phyloP scores from a whole-genome alignment of 805 yeast genomes.

The Starmerella kuoi region DNA sequence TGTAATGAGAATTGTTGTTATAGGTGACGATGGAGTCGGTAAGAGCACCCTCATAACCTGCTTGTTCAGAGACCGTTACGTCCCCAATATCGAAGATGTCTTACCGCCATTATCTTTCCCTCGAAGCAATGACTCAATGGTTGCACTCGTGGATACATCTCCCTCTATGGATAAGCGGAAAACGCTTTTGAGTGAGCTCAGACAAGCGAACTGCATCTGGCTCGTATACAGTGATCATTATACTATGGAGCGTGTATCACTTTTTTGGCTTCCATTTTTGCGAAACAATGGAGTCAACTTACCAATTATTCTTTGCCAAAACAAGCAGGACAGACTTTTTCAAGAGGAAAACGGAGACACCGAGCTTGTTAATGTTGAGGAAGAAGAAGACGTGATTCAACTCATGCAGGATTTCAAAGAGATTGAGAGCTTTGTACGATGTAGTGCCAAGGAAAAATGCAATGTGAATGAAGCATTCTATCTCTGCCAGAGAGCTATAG shows the following conservation, averaged over 20 bases:
- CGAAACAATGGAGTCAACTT: slow-evolving; percentile 86
- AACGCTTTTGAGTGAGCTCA: slow-evolving; percentile 54
- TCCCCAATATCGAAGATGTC: slow-evolving; percentile 62
- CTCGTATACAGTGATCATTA: slow-evolving; percentile 89
- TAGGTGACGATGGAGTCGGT: slow-evolving; percentile 76
- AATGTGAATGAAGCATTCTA: slow-evolving; percentile 89
- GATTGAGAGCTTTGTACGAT: slow-evolving; percentile 79
- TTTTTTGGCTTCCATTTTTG: slow-evolving; percentile 90
- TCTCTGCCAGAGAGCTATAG: slow-evolving; percentile 82
- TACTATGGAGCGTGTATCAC: slow-evolving; percentile 80
- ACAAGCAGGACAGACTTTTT: slow-evolving; percentile 36
- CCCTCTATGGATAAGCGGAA: slow-evolving; percentile 44
- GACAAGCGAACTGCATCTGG: slow-evolving; percentile 85
- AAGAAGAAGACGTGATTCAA: slow-evolving; percentile 72
- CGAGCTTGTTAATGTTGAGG: slow-evolving; percentile 26
- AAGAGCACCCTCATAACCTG: slow-evolving; percentile 54
- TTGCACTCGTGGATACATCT: slow-evolving; percentile 70
- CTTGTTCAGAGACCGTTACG: slow-evolving; percentile 67
- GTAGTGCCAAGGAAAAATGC: slow-evolving; percentile 71
- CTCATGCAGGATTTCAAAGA: slow-evolving; percentile 83
- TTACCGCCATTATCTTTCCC: slow-evolving; percentile 81
- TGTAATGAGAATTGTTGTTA: slow-evolving; percentile 75
- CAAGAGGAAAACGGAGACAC: slow-evolving; percentile 10
- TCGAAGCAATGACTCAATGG: slow-evolving; percentile 44
- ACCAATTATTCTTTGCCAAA: slow-evolving; percentile 85